Evolutionary conservation across 805 yeast genomes (phyloP), one percentile per base, ranked within the genome.

Genomic region (Yarrowia alimentaria): DNA sequence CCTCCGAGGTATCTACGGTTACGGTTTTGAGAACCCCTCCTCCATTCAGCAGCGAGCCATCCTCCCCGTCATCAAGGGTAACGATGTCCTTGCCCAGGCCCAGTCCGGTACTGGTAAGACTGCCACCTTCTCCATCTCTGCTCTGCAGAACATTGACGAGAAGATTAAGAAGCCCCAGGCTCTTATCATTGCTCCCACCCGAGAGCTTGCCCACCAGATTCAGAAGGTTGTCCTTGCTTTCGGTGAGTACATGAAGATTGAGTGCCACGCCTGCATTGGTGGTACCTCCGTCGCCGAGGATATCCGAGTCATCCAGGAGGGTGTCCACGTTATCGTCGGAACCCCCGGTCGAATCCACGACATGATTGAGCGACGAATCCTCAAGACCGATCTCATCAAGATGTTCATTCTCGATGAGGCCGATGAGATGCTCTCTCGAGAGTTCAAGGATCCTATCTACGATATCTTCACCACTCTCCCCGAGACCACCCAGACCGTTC

Each of bases 21-120:
- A 84, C 74, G 97, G 98, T 69, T 93, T 88, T 69, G 98, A 91
- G 73, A 79, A 80, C 51, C 99, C 99, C 58, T 89, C 97, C 51
- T 93, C 98, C 53, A 93, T 93, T 73, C 99, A 93, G 75, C 90
- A 89, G 66, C 81, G 99, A 70, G 99, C 98, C 57, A 93, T 93
- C 61, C 74, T 85, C 71, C 99, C 95, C 68, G 90, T 93, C 69
- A 84, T 89, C 62, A 83, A 81, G 64, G 96, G 96, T 53, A 82
- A 89, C 69, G 99, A 93, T 70, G 94, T 90, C 51, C 80, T 93
- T 57, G 99, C 99, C 55, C 99, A 93, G 74, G 98, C 99, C 54
- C 99, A 93, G 73, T 88, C 96, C 28, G 99, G 99, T 71, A 93
- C 99, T 43, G 99, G 99, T 72, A 93, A 93, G 74, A 93, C 99